Conservation (phyloP, 129 eudicot genomes). For the Glebionis coronaria region DNA sequence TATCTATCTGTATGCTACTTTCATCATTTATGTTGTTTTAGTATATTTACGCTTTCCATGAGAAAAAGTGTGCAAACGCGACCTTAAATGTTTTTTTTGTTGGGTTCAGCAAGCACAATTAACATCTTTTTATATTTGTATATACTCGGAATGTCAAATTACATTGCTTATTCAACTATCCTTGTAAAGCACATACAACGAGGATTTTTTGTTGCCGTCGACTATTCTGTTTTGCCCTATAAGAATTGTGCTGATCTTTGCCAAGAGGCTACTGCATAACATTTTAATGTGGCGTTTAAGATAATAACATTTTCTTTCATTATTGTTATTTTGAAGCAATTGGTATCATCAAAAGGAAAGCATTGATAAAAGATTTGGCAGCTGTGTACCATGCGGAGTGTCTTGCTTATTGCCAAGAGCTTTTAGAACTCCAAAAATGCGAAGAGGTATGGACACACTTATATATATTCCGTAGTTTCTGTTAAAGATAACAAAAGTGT, state of each 20-base stretch:
- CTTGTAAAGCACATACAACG: too few species aligned
- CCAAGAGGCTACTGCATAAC: not conserved
- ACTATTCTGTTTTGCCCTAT: too few species aligned
- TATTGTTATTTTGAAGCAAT: slow-evolving; percentile 39
- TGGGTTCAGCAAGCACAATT: slow-evolving; percentile 8
- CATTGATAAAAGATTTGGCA: slow-evolving; percentile 64
- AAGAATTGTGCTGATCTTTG: not conserved
- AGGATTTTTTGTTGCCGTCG: not conserved
- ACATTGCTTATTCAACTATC: too few species aligned
- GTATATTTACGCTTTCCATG: too few species aligned
- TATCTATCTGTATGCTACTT: too few species aligned
- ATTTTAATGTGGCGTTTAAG: not conserved
- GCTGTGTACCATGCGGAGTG: slow-evolving; percentile 75
- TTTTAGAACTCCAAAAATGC: slow-evolving; percentile 59
- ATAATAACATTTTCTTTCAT: not conserved
- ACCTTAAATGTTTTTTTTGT: too few species aligned
- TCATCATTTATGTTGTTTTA: too few species aligned
- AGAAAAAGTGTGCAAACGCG: too few species aligned
- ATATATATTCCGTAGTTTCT: slow-evolving; percentile 7
- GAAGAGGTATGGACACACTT: slow-evolving; percentile 42
- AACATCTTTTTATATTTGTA: not conserved
- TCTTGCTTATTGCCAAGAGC: slow-evolving; percentile 63
- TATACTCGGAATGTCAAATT: too few species aligned
- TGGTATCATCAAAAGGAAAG: slow-evolving; percentile 71
- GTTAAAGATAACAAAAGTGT: not conserved